Evolutionary conservation across 1,284 basidiomycete genomes (phyloP).

Genomic region (Cutaneotrichosporon mucoides): DNA sequence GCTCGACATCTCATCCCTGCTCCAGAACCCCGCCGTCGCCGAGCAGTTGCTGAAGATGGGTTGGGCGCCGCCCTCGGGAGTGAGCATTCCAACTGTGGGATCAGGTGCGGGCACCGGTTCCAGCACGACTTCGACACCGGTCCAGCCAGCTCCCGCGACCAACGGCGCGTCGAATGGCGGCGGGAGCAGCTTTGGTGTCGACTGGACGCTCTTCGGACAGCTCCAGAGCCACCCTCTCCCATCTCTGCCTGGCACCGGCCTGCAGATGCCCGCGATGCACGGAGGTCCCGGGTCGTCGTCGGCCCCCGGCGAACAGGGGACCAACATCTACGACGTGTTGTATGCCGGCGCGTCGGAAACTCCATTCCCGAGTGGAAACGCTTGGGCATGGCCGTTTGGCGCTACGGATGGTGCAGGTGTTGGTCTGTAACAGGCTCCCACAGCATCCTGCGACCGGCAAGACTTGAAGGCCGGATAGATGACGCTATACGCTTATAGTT

Average conservation of each 20-base stretch:
- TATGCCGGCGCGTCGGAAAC: constrained; percentile 8
- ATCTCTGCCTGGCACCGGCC: not conserved
- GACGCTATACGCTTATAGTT: too few relatives aligned
- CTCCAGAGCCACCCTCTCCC: too few relatives aligned
- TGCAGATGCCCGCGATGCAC: not conserved
- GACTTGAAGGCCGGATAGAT: too few relatives aligned
- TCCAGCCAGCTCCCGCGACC: too few relatives aligned
- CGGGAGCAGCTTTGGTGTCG: not conserved
- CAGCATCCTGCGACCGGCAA: too few relatives aligned
- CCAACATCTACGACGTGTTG: constrained; percentile 11
- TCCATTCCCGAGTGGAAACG: constrained; percentile 2
- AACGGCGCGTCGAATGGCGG: too few relatives aligned
- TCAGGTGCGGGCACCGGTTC: not conserved
- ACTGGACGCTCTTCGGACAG: constrained; percentile 1
- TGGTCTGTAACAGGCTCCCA: not conserved
- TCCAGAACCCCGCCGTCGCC: constrained; percentile 15
- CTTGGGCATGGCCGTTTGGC: constrained; percentile 13
- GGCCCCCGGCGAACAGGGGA: not conserved
- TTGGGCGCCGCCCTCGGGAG: constrained; percentile 16
- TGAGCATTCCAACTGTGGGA: too few relatives aligned
- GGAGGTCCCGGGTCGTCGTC: too few relatives aligned
- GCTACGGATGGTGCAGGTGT: not conserved
- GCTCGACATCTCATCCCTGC: constrained; percentile 13
- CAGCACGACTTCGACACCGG: not conserved
- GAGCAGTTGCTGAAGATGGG: constrained; percentile 19